Base-by-base conservation (phyloP, 257 asterid genomes). In the Solanum clarkiae region DNA sequence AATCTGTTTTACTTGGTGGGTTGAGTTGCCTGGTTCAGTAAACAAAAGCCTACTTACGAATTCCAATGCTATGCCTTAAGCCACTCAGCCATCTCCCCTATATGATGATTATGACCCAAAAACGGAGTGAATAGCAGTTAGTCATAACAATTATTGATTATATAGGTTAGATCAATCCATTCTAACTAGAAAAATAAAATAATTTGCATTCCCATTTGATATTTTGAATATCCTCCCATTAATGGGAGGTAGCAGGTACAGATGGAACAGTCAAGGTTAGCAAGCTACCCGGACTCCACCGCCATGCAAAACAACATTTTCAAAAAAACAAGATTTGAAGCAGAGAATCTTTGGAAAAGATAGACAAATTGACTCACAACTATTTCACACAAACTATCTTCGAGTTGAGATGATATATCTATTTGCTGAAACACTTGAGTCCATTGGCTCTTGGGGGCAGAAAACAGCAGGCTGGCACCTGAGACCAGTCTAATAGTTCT, bases 401-500 rank as follows among this genome's bases (percentile, higher is more conserved):
- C 92, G 26, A 59, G 84, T 49, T 71, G 91, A 80, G 90, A 88
- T 85, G 93, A 88, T 80, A 89, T 49, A 69, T 82, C 79, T 24
- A 94, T 83, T 57, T 87, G 88, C 89, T 89, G 90, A 63, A 95
- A 88, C 90, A 94, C 92, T 88, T 88, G 91, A 71, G 83, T 75
- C 97, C 98, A 93, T 80, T 91, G 94, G 42, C 84, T 88, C 87
- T 92, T 91, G 12, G 97, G 93, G 4, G 90, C 89, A 71, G 98
- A 91, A 80, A 80, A 92, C 42, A 95, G 85, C 90, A 92, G 82
- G 70, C 86, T 91, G 87, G 96, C 97, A 88, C 98, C 98, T 70
- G 98, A 91, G 85, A 92, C 90, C 86, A 95, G 89, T 86, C 98
- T 91, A 29, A 89, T 85, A 57, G 98, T 93, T 87, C 97, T 92